These are phyloP conservation scores for Neurospora intermedia DNA, from an alignment of 495 filamentous ascomycete genomes.

Conservation along the genomic window DNA sequence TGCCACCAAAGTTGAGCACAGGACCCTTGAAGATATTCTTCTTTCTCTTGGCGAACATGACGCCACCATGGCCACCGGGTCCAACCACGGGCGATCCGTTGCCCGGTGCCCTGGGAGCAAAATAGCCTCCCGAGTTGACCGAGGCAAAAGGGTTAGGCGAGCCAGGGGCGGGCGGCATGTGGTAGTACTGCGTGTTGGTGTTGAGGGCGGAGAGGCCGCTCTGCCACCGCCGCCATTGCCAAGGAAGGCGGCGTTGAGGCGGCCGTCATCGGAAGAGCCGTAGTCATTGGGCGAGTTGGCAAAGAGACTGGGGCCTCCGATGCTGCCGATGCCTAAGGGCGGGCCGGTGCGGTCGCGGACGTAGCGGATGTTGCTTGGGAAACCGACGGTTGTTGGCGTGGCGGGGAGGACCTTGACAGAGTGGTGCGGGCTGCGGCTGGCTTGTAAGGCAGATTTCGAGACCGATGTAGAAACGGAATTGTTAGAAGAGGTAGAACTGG, in stretches of 20 bases:
- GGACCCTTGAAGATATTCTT: conserved; percentile 85
- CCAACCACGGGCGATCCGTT: background rate
- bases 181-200: background rate
- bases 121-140: conserved; percentile 1
- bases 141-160: background rate
- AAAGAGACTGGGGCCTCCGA: conserved; percentile 15
- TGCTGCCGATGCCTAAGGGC: conserved; percentile 15
- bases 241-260: background rate
- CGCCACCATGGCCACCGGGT: conserved; percentile 38
- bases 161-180: background rate
- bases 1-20: conserved; percentile 38
- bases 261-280: background rate
- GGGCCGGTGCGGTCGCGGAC: conserved; percentile 48
- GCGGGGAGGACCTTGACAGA: conserved; percentile 92
- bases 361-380: conserved; percentile 80
- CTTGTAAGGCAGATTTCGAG: conserved; percentile 51
- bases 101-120: background rate
- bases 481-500: conserved; percentile 83
- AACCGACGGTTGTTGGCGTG: conserved; percentile 67
- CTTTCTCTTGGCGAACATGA: conserved; percentile 88
- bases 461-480: conserved; percentile 56
- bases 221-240: background rate
- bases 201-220: background rate
- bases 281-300: conserved; percentile 4
- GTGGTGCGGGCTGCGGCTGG: conserved; percentile 65